Evolutionary conservation across 352 stramenopile genomes (phyloP).

Genomic region (Elongisporangium prolatum): DNA sequence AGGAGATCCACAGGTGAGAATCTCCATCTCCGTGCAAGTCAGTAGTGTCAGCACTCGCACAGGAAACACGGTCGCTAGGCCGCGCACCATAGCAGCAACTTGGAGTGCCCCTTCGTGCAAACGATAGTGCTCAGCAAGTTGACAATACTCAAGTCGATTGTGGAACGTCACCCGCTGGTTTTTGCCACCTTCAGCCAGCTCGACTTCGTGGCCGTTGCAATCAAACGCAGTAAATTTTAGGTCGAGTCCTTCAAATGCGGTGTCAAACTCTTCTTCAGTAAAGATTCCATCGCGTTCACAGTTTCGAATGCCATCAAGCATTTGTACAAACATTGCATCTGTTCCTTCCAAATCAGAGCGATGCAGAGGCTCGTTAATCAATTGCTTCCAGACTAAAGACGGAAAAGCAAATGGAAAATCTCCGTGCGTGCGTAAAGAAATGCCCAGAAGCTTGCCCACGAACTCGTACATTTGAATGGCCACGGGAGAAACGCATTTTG

Average conservation of each 20-base stretch:
- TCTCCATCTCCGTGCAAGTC: conserved; percentile 89
- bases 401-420: conserved; percentile 92
- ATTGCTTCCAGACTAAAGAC: conserved; percentile 92
- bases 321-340: conserved; percentile 88
- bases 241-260: conserved; percentile 73
- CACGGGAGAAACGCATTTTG: conserved; percentile 83
- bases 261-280: conserved; percentile 72
- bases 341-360: conserved; percentile 84
- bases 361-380: conserved; percentile 78
- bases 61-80: conserved; percentile 83
- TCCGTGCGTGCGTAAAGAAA: conserved; percentile 90
- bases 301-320: conserved; percentile 80
- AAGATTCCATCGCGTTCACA: conserved; percentile 82
- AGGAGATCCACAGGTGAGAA: conserved; percentile 87
- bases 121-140: conserved; percentile 70
- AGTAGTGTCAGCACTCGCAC: conserved; percentile 84
- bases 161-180: conserved; percentile 68
- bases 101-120: conserved; percentile 75
- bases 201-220: conserved; percentile 77
- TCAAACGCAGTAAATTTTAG: conserved; percentile 79
- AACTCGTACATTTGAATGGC: conserved; percentile 93
- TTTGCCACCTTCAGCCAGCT: conserved; percentile 75
- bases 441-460: conserved; percentile 92
- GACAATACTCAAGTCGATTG: conserved; percentile 85
- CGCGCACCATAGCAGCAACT: conserved; percentile 69